These are phyloP conservation scores for Leccinum pachyderme DNA, from an alignment of 1,284 basidiomycete species.

Conservation along the genomic window DNA sequence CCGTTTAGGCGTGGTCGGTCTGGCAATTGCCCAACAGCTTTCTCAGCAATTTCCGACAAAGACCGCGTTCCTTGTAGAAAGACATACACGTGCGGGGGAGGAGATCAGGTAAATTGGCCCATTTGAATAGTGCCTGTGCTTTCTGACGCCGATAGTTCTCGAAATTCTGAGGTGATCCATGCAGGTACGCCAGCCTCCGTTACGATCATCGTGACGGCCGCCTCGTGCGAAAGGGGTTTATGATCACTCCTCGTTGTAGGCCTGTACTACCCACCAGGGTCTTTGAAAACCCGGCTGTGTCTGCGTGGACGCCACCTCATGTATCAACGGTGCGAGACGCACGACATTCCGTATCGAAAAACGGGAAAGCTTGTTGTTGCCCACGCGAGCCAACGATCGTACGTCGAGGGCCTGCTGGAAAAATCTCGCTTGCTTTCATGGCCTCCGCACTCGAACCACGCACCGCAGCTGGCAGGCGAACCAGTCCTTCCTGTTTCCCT, in stretches of 20 bases:
- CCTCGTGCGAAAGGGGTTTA: not conserved
- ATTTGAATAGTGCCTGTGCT: not conserved
- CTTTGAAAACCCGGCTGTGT: conserved; percentile 87
- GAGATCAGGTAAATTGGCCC: conserved; percentile 68
- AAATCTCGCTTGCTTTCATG: conserved; percentile 59
- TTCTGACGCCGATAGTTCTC: conserved; percentile 55
- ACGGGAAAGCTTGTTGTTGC: conserved; percentile 91
- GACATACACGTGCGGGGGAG: conserved; percentile 71
- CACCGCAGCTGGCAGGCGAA: conserved; percentile 17
- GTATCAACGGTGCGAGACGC: conserved; percentile 72
- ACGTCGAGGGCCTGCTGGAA: conserved; percentile 67
- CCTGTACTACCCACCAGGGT: conserved; percentile 80
- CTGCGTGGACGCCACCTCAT: conserved; percentile 84
- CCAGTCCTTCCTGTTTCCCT: conserved; percentile 64
- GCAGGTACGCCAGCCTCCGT: conserved; percentile 52
- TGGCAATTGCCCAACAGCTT: conserved; percentile 82
- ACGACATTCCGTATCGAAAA: conserved; percentile 69
- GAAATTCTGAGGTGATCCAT: conserved; percentile 96
- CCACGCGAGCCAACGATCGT: conserved; percentile 57
- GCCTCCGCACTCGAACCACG: conserved; percentile 42
- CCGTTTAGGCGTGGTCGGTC: conserved; percentile 74
- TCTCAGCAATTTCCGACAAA: conserved; percentile 65
- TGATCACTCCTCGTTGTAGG: conserved; percentile 40
- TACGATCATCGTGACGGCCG: not conserved
- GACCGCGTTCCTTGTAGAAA: conserved; percentile 84